A percentile compares a stretch with the other conserved stretches of the same genome.
phyloP scores from a whole-genome alignment of 441 rosid species.

The Kokia cookei region DNA sequence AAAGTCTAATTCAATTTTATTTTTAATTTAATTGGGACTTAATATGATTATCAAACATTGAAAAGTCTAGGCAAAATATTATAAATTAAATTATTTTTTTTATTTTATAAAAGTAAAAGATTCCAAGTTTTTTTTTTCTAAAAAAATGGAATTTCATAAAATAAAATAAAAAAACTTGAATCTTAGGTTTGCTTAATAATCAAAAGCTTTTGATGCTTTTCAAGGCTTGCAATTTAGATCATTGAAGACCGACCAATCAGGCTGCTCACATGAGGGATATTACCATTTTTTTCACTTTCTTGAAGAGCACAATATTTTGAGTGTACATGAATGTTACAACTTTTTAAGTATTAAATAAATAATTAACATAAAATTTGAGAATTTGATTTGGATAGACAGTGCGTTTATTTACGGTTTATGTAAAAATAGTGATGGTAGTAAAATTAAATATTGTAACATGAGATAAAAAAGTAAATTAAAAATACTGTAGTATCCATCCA shows the following conservation, averaged over 20 bases:
- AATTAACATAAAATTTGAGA: not conserved
- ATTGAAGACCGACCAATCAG: not conserved
- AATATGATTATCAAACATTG: too few species aligned
- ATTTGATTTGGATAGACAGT: not conserved
- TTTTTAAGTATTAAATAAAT: not conserved
- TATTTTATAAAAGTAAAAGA: not conserved
- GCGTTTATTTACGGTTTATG: rapidly evolving
- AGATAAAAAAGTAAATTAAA: too few species aligned
- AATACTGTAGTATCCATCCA: too few species aligned
- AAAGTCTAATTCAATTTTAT: too few species aligned
- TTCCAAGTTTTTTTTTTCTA: not conserved
- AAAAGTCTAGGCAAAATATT: too few species aligned
- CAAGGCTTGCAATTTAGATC: not conserved
- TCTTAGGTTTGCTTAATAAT: not conserved
- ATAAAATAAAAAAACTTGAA: not conserved
- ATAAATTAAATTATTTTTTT: not conserved
- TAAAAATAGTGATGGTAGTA: too few species aligned
- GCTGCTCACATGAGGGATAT: not conserved
- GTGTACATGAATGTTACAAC: not conserved
- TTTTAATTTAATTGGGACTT: too few species aligned
- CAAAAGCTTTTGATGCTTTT: not conserved
- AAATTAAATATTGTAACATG: rapidly evolving
- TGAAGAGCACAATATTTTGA: not conserved
- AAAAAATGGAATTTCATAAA: not conserved
- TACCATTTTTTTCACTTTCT: not conserved